Percentiles rank a stretch among this genome's conserved stretches.
phyloP scores from a whole-genome alignment of 2,329 filamentous ascomycete genomes.

The Falciphora oryzae region DNA sequence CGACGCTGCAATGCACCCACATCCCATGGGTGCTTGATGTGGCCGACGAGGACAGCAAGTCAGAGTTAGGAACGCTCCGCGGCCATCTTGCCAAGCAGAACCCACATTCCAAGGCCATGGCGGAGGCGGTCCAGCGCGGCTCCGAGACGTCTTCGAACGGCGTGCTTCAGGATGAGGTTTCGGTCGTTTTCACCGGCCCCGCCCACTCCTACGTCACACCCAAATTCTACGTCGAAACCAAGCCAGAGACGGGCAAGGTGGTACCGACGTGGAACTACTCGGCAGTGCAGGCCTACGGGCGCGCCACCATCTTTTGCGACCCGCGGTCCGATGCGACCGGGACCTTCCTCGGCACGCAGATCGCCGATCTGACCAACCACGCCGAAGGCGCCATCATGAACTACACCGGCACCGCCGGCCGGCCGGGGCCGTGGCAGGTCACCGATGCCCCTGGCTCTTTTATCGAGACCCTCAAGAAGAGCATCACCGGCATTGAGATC shows the following conservation, averaged over 20 bases:
- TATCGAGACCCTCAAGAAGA: slow-evolving; percentile 50
- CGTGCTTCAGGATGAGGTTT: slow-evolving; percentile 46
- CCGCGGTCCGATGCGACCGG: slow-evolving; percentile 35
- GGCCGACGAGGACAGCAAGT: slow-evolving; percentile 26
- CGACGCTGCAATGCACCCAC: slow-evolving; percentile 49
- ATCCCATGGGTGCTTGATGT: slow-evolving; percentile 53
- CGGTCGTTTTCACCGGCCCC: slow-evolving; percentile 55
- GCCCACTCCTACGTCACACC: slow-evolving; percentile 61
- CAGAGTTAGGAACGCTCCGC: slow-evolving; percentile 41
- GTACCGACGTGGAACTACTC: slow-evolving; percentile 68
- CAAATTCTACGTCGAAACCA: slow-evolving; percentile 62
- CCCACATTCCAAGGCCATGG: slow-evolving; percentile 56
- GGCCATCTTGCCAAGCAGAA: slow-evolving; percentile 60
- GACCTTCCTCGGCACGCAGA: slow-evolving; percentile 43
- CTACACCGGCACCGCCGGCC: slow-evolving; percentile 31
- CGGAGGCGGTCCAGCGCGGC: slow-evolving; percentile 33
- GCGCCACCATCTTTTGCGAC: slow-evolving; percentile 47
- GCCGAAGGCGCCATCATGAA: slow-evolving; percentile 53
- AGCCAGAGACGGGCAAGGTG: slow-evolving; percentile 58
- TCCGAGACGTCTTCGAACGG: slow-evolving; percentile 7
- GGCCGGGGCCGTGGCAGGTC: slow-evolving; percentile 44
- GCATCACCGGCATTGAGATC: slow-evolving; percentile 57
- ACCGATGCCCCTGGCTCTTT: slow-evolving; percentile 51
- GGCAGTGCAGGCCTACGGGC: slow-evolving; percentile 59
- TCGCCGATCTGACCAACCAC: slow-evolving; percentile 42